Conservation (phyloP, 495 filamentous ascomycete species). For the Podospora australis region DNA sequence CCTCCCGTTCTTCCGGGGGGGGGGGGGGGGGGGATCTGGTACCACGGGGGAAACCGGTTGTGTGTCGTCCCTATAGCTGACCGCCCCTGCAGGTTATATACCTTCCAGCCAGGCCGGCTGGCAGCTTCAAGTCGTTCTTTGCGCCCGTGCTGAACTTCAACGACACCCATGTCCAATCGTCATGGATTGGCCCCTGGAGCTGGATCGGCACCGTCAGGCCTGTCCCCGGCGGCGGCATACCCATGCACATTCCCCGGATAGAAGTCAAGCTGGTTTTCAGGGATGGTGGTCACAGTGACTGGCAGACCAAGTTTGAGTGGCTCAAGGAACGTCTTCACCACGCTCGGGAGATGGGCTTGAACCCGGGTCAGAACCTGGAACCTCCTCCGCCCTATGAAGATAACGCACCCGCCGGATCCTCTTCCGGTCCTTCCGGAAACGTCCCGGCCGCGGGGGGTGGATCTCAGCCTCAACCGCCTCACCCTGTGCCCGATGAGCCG, state of each 20-base stretch:
- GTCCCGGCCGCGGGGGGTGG: background rate
- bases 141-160: slow-evolving; percentile 76
- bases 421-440: slow-evolving; percentile 20
- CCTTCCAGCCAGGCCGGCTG: slow-evolving; percentile 63
- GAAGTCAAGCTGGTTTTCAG: slow-evolving; percentile 83
- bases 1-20: background rate
- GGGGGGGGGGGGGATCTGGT: slow-evolving; percentile 11
- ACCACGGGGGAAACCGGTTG: no score
- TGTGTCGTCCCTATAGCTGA: slow-evolving; percentile 2
- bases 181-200: slow-evolving; percentile 93
- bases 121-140: slow-evolving; percentile 78
- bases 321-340: slow-evolving; percentile 79
- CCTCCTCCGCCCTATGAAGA: slow-evolving; percentile 77
- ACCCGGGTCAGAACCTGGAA: slow-evolving; percentile 54
- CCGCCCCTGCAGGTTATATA: slow-evolving; percentile 67
- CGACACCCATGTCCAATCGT: slow-evolving; percentile 84
- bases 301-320: slow-evolving; percentile 73
- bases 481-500: slow-evolving; percentile 61
- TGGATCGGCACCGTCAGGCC: slow-evolving; percentile 79
- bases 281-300: slow-evolving; percentile 92
- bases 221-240: slow-evolving; percentile 77
- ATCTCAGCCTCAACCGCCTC: slow-evolving; percentile 23
- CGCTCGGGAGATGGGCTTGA: slow-evolving; percentile 61
- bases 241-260: slow-evolving; percentile 61
- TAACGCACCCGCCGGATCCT: slow-evolving; percentile 18